Base-by-base conservation (phyloP, 768 basidiomycete species). In the Boletus speciosus region DNA sequence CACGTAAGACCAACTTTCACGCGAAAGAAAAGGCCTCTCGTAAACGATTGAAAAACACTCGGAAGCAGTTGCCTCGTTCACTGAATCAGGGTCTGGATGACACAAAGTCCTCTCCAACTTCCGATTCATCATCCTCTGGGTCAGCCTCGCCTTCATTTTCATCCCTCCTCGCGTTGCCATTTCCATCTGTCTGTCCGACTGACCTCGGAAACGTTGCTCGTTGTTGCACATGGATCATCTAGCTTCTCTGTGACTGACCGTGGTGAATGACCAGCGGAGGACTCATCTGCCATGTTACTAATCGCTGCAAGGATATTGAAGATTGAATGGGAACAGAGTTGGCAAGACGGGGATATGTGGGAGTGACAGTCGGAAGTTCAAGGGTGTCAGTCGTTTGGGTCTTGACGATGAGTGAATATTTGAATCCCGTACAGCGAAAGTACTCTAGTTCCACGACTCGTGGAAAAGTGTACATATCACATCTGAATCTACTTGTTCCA, bases 131-230 rank as follows among this genome's bases (percentile, higher is more conserved):
- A 8, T 43, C 54, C 7, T 43, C 54, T 1, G 36, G 48, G 36
- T 44, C 56, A 21, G 12, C 4, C 14, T 55, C 54, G 8, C 12
- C 59, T 43, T 57, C 60, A 5, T 29, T 60, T 16, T 41, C 55
- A 12, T 41, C 48, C 12, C 49, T 34, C 23, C 32, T 49, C 6
- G 43, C 47, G 6, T 51, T 47, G 27, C 51, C 55, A 31, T 64
- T 62, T 40, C 64, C 69, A 35, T 61, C 62, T 29, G 56, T 61
- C 62, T 29, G 56, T 57, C 49, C 40, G 55, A 52, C 47, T 31
- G 5, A 48, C 39, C 16, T 55, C 46, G 27, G 47, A 15, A 53
- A 5, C 16, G 43, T 43, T 23, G 41, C 10, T 5, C 1, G 19
- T 42, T 11, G 38, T 21, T 5, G 52, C 38, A 49, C 5, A 32